Percentiles rank a stretch among this genome's conserved stretches.
phyloP scores from a whole-genome alignment of 192 early-diverging fungal species.

The Backusella tuberculispora region DNA sequence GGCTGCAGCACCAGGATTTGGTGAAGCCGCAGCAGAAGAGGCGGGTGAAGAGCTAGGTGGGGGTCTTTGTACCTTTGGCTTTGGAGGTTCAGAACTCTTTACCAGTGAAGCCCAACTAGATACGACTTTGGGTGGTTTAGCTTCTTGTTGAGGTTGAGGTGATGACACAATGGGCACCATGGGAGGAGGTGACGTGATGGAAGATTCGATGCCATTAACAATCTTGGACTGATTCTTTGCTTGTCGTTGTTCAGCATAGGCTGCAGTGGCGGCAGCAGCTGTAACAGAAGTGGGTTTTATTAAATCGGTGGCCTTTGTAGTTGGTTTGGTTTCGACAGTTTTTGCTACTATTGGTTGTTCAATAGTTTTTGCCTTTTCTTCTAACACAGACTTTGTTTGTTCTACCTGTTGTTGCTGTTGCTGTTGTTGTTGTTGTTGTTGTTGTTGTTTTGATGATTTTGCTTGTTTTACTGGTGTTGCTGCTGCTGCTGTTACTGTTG shows the following conservation, averaged over 20 bases:
- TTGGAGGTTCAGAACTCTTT: constrained; percentile 14
- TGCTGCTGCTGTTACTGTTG: not conserved
- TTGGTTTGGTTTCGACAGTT: not conserved
- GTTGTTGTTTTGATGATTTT: not conserved
- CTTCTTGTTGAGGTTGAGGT: constrained; percentile 23
- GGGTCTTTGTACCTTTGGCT: constrained; percentile 6
- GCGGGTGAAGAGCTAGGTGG: constrained; percentile 21
- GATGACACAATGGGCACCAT: constrained; percentile 17
- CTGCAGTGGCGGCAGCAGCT: not conserved
- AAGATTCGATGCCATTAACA: not conserved
- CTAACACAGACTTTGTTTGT: constrained; percentile 10
- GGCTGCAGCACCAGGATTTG: not conserved
- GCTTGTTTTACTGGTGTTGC: not conserved
- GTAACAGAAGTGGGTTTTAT: constrained; percentile 29
- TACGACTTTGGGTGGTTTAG: constrained; percentile 33
- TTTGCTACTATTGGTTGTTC: not conserved
- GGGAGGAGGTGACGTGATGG: not conserved
- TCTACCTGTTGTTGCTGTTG: not conserved
- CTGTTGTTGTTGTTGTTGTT: not conserved
- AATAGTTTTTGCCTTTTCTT: not conserved
- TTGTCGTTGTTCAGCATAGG: not conserved
- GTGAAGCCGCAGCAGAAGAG: not conserved
- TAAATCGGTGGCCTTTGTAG: not conserved
- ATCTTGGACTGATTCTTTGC: not conserved
- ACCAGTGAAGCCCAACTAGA: constrained; percentile 51